Conservation (phyloP, 371 early-diverging fungal genomes). For the Fennellomyces sp. region DNA sequence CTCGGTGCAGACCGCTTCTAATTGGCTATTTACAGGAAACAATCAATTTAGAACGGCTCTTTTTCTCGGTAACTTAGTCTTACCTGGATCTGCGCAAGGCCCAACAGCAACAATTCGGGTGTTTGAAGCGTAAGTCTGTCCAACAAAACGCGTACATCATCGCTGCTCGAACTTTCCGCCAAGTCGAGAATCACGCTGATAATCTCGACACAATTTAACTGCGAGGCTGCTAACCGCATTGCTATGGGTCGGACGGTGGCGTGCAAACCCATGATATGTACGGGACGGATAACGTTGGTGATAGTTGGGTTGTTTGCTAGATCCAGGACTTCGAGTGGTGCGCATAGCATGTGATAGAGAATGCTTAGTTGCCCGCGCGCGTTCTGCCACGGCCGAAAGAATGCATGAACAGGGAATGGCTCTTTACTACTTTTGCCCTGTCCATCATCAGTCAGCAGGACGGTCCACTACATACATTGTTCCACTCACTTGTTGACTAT, state of each 20-base stretch:
- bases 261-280: slow-evolving; percentile 50
- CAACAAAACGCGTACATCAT: slow-evolving; percentile 67
- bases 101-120: slow-evolving; percentile 81
- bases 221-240: slow-evolving; percentile 53
- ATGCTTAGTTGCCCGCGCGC: slow-evolving; percentile 73
- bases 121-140: slow-evolving; percentile 67
- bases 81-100: slow-evolving; percentile 70
- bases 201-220: slow-evolving; percentile 78
- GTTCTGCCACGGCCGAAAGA: slow-evolving; percentile 79
- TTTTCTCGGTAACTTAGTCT: neutral
- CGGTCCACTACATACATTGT: no score
- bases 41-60: no score
- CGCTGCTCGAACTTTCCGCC: slow-evolving; percentile 59
- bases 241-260: slow-evolving; percentile 52
- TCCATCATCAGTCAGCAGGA: no score
- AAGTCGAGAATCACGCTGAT: slow-evolving; percentile 66
- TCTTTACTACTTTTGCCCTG: slow-evolving; percentile 17
- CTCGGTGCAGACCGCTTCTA: slow-evolving; percentile 71
- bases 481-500: slow-evolving; percentile 55
- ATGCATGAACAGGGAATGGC: slow-evolving; percentile 71
- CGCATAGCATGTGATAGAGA: slow-evolving; percentile 61
- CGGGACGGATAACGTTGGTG: slow-evolving; percentile 50
- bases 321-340: slow-evolving; percentile 57
- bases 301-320: slow-evolving; percentile 39
- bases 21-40: slow-evolving; percentile 32